Evolutionary conservation across 2,329 filamentous ascomycete species (phyloP), one percentile per base, ranked within the genome.

Genomic region (Gnomoniopsis smithogilvyi): DNA sequence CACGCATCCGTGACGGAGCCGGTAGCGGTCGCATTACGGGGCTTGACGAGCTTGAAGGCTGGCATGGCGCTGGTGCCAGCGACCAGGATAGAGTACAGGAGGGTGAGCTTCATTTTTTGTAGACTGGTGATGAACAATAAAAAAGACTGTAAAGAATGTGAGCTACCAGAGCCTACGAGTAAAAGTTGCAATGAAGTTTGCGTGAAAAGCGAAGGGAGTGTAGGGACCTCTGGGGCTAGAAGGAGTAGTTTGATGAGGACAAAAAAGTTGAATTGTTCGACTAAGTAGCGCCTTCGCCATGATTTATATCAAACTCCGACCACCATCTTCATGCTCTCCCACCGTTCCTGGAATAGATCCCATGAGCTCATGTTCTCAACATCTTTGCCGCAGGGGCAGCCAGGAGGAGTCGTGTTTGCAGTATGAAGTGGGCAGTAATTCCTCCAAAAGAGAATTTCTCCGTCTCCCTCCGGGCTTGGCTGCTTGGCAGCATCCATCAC

Each of bases 1-100:
- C 63, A 65, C 24, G 62, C 54, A 15, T 65, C 63, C 6, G 58
- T 61, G n/a, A 62, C 36, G 7, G 57, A 33, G 17, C 36, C 57
- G 33, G 47, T 19, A 17, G 54, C 26, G 14, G 33, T 34, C 36
- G 54, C 21, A 33, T 38, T 19, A 14, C 36, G 17, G 12, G 19
- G 45, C 36, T 43, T 53, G 36, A 59, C 51, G n/a, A 38, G 10
- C 4, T 12, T 24, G 36, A 55, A 55, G 46, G 56, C 19, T 3
- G 57, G 57, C 46, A 53, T 36, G 12, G 57, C 57, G 38, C 47
- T 41, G 53, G 46, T 47, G 58, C 48, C 30, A 8, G 53, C 48
- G 43, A 46, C 52, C 52, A 59, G 30, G 10, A 56, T 22, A 30
- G 33, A 34, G 43, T 52, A 15, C 19, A 60, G 19, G 34, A 60